phyloP scores from a whole-genome alignment of 1,284 basidiomycete genomes.

The Uromyces viciae-fabae region DNA sequence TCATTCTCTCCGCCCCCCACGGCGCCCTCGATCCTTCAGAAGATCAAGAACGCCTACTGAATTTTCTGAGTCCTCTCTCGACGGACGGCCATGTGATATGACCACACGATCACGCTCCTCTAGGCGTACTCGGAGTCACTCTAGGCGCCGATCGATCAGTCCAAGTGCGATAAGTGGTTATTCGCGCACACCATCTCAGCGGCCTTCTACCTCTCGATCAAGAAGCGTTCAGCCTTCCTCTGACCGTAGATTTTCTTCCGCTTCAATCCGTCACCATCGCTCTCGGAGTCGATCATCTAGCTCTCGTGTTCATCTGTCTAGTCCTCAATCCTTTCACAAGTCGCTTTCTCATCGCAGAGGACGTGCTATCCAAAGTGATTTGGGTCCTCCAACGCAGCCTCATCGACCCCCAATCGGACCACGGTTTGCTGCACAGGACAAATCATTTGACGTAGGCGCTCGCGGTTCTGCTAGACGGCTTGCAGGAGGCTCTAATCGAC shows the following conservation, averaged over 20 bases:
- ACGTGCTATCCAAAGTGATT: conserved; percentile 17
- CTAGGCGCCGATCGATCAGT: conserved; percentile 11
- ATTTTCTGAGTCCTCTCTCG: conserved; percentile 18
- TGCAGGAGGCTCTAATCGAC: background rate
- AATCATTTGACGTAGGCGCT: background rate
- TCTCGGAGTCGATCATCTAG: conserved; percentile 32
- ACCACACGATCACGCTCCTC: conserved; percentile 12
- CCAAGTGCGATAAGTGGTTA: conserved; percentile 13
- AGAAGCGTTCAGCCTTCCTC: background rate
- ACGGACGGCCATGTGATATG: conserved; percentile 24
- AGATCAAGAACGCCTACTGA: background rate
- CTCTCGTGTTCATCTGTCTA: conserved; percentile 32
- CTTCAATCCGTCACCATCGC: conserved; percentile 30
- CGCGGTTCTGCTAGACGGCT: conserved; percentile 4
- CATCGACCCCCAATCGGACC: conserved; percentile 37
- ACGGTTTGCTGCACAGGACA: conserved; percentile 17
- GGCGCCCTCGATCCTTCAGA: conserved; percentile 9
- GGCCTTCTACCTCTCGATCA: conserved; percentile 20
- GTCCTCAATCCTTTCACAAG: conserved; percentile 20
- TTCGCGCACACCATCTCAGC: conserved; percentile 2
- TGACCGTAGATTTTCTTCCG: conserved; percentile 30
- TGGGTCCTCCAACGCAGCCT: conserved; percentile 20
- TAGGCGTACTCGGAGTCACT: conserved; percentile 21
- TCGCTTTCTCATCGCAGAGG: background rate
- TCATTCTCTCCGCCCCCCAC: conserved; percentile 19